Evolutionary conservation across 169 alveolate species (phyloP), one percentile per base, ranked within the genome.

Genomic region (Plasmodium inui): DNA sequence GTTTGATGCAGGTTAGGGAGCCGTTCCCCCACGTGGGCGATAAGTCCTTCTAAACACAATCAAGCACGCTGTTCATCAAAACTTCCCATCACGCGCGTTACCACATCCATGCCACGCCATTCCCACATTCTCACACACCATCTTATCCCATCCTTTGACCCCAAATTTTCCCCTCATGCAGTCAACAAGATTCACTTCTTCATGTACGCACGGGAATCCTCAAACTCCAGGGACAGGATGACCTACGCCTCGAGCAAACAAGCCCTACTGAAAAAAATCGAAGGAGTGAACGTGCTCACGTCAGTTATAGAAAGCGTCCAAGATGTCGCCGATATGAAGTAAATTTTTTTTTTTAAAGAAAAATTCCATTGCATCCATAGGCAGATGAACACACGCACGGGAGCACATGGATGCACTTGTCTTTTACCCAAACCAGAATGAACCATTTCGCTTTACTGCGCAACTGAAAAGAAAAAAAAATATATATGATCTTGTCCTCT

Each of bases 161-260:
- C 26, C 61, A 12, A 50, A 50, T 8, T 84, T 39, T 32, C 61
- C 12, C 46, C 53, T 12, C 50, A 53, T 73, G n/a, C 71, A 96
- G 97, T 96, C 22, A 95, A 93, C 93, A 88, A 94, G 90, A 95
- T 96, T 28, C 96, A 92, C 26, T 93, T 96, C 88, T 96, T 96
- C 80, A 96, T 96, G 97, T 96, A 93, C 93, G 97, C 97, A 67
- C 71, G 97, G 46, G 95, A 83, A 28, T 84, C 91, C 46, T 96
- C 97, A 9, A 93, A 95, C 32, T 95, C 97, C 28, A 91, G 96
- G 85, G 94, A 96, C 28, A 93, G 97, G 41, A 96, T 96, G 88
- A 95, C 96, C n/a, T 96, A 96, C 92, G 96, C 97, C 9, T 95
- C 97, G 9, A 96, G 97, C 46, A 96, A 96, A 39, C 97, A 95